Evolutionary conservation across 2,329 filamentous ascomycete species (phyloP).

Genomic region (Penicillium sp.): DNA sequence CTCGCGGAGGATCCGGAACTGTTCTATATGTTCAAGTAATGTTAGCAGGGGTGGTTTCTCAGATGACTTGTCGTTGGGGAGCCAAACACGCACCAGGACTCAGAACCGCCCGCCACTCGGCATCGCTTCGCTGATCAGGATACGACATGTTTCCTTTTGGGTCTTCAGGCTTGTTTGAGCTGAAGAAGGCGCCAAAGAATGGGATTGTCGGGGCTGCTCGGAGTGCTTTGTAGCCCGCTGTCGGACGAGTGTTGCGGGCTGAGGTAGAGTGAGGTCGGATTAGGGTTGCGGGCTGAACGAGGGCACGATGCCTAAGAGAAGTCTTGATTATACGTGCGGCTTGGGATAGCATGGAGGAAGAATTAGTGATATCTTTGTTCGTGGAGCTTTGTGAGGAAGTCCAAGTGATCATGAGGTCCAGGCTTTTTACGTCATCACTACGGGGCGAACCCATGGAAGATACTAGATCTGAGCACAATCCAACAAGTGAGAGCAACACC

Average conservation of each 20-base stretch:
- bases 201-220: constrained; percentile 76
- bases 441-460: constrained; percentile 14
- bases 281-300: constrained; percentile 18
- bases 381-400: neutral
- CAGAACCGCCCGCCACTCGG: constrained; percentile 88
- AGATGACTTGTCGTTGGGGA: constrained; percentile 38
- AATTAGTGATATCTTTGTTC: neutral
- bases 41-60: neutral
- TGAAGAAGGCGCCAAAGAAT: constrained; percentile 75
- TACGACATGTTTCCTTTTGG: constrained; percentile 53
- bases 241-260: constrained; percentile 18
- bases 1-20: constrained; percentile 89
- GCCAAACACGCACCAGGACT: constrained; percentile 59
- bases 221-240: constrained; percentile 41
- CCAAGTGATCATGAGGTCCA: constrained; percentile 8
- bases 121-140: constrained; percentile 75
- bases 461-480: no score
- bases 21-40: constrained; percentile 60
- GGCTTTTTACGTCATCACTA: constrained; percentile 33
- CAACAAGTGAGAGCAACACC: neutral
- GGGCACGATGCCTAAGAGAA: constrained; percentile 19
- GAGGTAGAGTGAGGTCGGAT: constrained; percentile 24
- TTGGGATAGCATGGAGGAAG: constrained; percentile 31
- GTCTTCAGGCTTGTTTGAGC: constrained; percentile 55
- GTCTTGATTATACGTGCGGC: constrained; percentile 21